Evolutionary conservation across 2,329 filamentous ascomycete genomes (phyloP).

Genomic region (Sporothrix dimorphospora): DNA sequence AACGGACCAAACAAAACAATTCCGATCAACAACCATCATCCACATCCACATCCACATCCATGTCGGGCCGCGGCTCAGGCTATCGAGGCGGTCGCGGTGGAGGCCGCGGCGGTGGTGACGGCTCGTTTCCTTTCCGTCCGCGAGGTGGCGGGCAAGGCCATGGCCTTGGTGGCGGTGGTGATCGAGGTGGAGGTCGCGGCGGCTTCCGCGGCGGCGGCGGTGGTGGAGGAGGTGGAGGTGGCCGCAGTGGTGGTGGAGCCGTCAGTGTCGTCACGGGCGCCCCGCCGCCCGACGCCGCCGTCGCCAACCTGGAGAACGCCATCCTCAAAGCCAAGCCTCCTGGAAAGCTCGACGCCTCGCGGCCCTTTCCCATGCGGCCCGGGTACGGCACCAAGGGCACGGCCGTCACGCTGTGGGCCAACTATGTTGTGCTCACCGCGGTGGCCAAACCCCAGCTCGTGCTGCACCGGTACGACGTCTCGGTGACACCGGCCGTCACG

Average conservation of each 20-base stretch:
- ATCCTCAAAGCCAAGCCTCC: constrained; percentile 4
- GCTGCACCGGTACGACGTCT: constrained; percentile 35
- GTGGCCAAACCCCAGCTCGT: constrained; percentile 29
- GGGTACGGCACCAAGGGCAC: constrained; percentile 35
- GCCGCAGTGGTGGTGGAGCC: neutral
- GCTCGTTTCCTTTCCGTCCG: neutral
- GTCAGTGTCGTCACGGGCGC: constrained; percentile 9
- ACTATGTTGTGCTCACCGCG: constrained; percentile 36
- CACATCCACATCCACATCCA: neutral
- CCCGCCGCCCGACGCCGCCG: constrained; percentile 19
- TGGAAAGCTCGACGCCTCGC: constrained; percentile 1
- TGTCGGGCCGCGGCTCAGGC: neutral
- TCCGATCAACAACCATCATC: neutral
- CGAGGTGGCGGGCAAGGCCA: neutral
- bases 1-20: neutral
- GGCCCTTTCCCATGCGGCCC: constrained; percentile 31
- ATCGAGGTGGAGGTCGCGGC: neutral
- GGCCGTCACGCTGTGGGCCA: constrained; percentile 35
- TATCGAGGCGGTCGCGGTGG: neutral
- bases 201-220: neutral
- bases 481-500: constrained; percentile 30
- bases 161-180: neutral
- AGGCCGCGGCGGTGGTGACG: neutral
- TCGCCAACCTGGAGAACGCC: constrained; percentile 29
- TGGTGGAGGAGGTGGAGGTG: neutral